These are phyloP conservation scores for Suillus lakei DNA, from an alignment of 768 basidiomycete species.

Conservation along the genomic window DNA sequence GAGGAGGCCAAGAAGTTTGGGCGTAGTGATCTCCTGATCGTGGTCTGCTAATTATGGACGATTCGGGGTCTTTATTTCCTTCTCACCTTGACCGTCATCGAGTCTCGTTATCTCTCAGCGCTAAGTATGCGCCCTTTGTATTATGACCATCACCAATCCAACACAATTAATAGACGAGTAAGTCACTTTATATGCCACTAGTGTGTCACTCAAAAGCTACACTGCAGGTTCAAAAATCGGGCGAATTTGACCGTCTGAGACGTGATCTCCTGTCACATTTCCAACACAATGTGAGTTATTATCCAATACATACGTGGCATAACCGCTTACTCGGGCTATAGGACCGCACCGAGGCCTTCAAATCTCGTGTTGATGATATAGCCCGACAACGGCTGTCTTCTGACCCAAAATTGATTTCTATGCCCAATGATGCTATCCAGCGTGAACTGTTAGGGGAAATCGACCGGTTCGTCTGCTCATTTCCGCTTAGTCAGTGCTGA, in stretches of 20 bases:
- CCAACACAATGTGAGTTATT: slow-evolving; percentile 57
- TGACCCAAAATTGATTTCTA: slow-evolving; percentile 57
- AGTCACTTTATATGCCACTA: slow-evolving; percentile 16
- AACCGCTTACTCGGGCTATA: slow-evolving; percentile 28
- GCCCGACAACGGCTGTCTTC: slow-evolving; percentile 57
- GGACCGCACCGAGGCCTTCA: slow-evolving; percentile 58
- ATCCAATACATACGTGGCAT: slow-evolving; percentile 6
- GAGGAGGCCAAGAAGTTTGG: background rate
- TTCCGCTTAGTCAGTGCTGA: slow-evolving; percentile 1
- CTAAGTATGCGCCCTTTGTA: slow-evolving; percentile 7
- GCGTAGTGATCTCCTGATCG: background rate
- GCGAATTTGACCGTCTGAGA: slow-evolving; percentile 76
- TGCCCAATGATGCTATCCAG: slow-evolving; percentile 56
- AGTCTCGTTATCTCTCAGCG: slow-evolving; percentile 1
- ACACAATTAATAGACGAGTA: slow-evolving; percentile 70
- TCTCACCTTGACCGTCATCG: background rate
- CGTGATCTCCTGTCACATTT: slow-evolving; percentile 67
- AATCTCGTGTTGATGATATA: slow-evolving; percentile 63
- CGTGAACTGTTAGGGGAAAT: slow-evolving; percentile 74
- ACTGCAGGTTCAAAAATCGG: slow-evolving; percentile 75
- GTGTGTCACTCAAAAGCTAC: background rate
- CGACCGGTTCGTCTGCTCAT: slow-evolving; percentile 54
- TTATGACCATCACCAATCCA: slow-evolving; percentile 60
- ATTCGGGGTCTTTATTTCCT: background rate
- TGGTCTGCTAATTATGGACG: slow-evolving; percentile 3